Evolutionary conservation across 2,329 filamentous ascomycete genomes (phyloP), one percentile per base, ranked within the genome.

Genomic region (Phaeosphaeriaceae sp.): DNA sequence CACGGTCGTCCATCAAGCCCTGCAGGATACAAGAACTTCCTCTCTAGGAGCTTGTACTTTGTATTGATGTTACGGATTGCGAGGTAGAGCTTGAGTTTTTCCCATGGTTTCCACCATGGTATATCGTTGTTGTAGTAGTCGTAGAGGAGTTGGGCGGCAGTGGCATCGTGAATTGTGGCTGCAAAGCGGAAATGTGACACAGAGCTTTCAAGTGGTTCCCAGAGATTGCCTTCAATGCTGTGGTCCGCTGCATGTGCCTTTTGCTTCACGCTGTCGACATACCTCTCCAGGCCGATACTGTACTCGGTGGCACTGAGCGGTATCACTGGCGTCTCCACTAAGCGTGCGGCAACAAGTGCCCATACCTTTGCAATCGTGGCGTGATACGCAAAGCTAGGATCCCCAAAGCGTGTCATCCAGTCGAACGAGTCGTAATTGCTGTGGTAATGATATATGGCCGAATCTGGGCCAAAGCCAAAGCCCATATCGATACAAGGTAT

Each of bases 11-110:
- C 85, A 69, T 96, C 92, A 16, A 97, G 75, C 0, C 93, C 93
- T 3, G 82, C 79, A 4, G 84, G 75, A 63, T 90, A 88, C 54
- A 97, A 64, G 73, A 97, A 96, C 42, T 86, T 80, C 13, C 92
- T 81, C 72, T 97, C 93, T 0, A 97, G 76, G 7, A 80, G 78
- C 80, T 96, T 96, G 79, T 96, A 96, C 70, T 89, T 88, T 26
- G 79, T 80, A 72, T 97, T 97, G 36, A 87, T 82, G 9, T 74
- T 78, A 21, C 84, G 81, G 43, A 96, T 83, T 15, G 83, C 77
- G 47, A 82, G 79, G 51, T 82, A 83, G 1, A 92, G 78, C 55
- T 79, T 81, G 18, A 90, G 74, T 69, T 85, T 87, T 69, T 84
- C 82, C 73, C 87, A 83, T 75, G 86, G 87, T 60, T 87, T 84